Evolutionary conservation across 176 grass and related monocot genomes (phyloP).

Genomic region (Zea mays): DNA sequence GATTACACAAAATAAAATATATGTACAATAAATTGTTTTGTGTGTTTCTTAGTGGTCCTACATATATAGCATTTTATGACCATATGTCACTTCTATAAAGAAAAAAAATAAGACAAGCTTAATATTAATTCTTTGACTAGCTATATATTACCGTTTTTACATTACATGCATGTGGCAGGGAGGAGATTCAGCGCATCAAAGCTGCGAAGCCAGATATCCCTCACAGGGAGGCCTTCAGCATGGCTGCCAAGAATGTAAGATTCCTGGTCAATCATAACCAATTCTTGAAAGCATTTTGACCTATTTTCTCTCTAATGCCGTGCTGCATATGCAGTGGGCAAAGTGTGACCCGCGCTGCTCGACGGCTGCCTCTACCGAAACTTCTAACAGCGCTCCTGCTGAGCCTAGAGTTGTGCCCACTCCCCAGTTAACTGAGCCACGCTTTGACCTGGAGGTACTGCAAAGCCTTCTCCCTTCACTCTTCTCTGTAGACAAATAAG

Average conservation of each 20-base stretch:
- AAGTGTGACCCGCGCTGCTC: conserved; percentile 86
- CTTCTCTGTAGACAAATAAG: background rate
- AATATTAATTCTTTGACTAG: background rate
- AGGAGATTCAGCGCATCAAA: conserved; percentile 99
- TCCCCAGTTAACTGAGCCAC: conserved; percentile 31
- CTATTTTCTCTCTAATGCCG: background rate
- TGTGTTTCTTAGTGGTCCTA: background rate
- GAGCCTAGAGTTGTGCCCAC: conserved; percentile 48
- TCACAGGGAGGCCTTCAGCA: conserved; percentile 98
- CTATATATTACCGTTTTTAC: background rate
- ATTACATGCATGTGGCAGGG: conserved; percentile 50
- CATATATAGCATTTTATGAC: background rate
- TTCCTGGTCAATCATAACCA: background rate
- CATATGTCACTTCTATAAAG: background rate
- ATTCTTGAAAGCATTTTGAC: background rate
- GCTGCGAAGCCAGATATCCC: conserved; percentile 87
- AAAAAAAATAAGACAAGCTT: background rate
- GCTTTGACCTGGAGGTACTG: background rate
- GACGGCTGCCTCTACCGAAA: conserved; percentile 52
- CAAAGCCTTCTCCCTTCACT: background rate
- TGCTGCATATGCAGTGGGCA: conserved; percentile 67
- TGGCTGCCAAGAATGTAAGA: conserved; percentile 97
- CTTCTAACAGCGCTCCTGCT: conserved; percentile 48
- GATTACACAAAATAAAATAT: background rate
- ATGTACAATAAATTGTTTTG: background rate